Percentiles rank a stretch among this genome's conserved stretches.
Evolutionary conservation across 345 rosid species (phyloP).

Genomic region (Passiflora organensis): DNA sequence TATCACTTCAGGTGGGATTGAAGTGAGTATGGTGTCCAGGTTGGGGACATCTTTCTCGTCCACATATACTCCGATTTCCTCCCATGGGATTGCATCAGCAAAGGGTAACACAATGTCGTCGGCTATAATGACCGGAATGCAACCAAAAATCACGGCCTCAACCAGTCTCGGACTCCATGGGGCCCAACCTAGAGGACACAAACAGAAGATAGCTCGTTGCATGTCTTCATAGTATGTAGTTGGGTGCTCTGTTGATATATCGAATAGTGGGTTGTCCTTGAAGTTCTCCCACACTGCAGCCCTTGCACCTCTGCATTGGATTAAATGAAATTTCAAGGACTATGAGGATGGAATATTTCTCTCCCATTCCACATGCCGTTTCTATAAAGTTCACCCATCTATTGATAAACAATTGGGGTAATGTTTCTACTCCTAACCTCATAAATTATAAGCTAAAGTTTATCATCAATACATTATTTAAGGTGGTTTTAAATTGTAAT

Average conservation of each 20-base stretch:
- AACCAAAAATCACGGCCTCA: constrained; percentile 96
- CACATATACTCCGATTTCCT: constrained; percentile 84
- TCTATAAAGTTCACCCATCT: too few species aligned
- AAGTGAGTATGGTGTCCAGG: constrained; percentile 74
- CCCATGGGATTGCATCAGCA: constrained; percentile 98
- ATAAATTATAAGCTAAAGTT: too few species aligned
- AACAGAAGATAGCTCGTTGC: constrained; percentile 85
- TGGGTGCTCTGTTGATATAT: constrained; percentile 93
- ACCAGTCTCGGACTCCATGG: constrained; percentile 99
- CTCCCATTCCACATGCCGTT: too few species aligned
- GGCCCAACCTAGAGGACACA: constrained; percentile 96
- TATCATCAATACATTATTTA: too few species aligned
- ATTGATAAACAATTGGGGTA: too few species aligned
- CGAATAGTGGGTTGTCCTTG: constrained; percentile 85
- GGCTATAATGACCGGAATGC: constrained; percentile 94
- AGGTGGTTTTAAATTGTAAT: too few species aligned
- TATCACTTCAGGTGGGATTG: constrained; percentile 70
- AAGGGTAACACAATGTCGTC: constrained; percentile 91
- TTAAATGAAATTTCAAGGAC: too few species aligned
- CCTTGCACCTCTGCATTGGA: constrained; percentile 73
- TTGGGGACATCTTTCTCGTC: constrained; percentile 81
- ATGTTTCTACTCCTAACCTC: too few species aligned
- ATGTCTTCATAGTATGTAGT: constrained; percentile 93
- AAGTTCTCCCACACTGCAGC: constrained; percentile 98
- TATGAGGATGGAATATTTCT: too few species aligned